Percentiles rank a stretch among this genome's conserved stretches.
Conservation (phyloP, 2,329 filamentous ascomycete genomes). For the Fusarium graminum region DNA sequence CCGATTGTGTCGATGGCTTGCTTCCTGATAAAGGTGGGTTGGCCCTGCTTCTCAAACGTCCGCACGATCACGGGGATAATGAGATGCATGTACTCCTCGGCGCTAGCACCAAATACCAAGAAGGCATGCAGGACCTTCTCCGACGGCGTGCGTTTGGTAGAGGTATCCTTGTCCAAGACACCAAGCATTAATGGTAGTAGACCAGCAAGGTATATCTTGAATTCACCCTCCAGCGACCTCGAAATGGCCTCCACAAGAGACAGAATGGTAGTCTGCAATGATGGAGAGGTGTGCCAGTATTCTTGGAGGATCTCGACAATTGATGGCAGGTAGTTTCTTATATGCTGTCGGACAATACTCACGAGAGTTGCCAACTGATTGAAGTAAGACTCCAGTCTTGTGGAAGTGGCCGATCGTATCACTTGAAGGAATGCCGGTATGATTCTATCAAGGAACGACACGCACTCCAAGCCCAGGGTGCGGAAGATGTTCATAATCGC, state of each 20-base stretch:
- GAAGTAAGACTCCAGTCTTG: slow-evolving; percentile 93
- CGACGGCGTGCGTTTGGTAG: slow-evolving; percentile 81
- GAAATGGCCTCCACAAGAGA: slow-evolving; percentile 94
- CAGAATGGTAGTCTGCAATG: slow-evolving; percentile 90
- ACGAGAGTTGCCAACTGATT: slow-evolving; percentile 95
- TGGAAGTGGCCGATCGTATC: slow-evolving; percentile 82
- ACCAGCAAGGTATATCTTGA: slow-evolving; percentile 93
- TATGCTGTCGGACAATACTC: slow-evolving; percentile 95
- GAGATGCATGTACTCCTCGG: slow-evolving; percentile 98
- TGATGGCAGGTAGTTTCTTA: slow-evolving; percentile 87
- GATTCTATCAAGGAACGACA: slow-evolving; percentile 92
- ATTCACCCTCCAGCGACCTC: slow-evolving; percentile 93
- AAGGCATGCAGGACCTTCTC: slow-evolving; percentile 95
- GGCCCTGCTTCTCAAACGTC: slow-evolving; percentile 90
- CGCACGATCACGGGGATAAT: slow-evolving; percentile 96
- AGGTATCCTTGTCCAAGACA: slow-evolving; percentile 87
- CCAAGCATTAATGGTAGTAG: slow-evolving; percentile 94
- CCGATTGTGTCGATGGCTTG: slow-evolving; percentile 94
- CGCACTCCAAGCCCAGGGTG: slow-evolving; percentile 94
- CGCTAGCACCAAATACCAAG: slow-evolving; percentile 93
- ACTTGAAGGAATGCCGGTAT: slow-evolving; percentile 94
- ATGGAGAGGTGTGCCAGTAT: slow-evolving; percentile 86
- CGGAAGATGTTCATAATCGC: slow-evolving; percentile 99
- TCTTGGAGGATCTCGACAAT: slow-evolving; percentile 90
- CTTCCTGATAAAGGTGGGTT: slow-evolving; percentile 83